Evolutionary conservation across 2,329 filamentous ascomycete genomes (phyloP), one percentile per base, ranked within the genome.

Genomic region (Epichloe glyceriae): DNA sequence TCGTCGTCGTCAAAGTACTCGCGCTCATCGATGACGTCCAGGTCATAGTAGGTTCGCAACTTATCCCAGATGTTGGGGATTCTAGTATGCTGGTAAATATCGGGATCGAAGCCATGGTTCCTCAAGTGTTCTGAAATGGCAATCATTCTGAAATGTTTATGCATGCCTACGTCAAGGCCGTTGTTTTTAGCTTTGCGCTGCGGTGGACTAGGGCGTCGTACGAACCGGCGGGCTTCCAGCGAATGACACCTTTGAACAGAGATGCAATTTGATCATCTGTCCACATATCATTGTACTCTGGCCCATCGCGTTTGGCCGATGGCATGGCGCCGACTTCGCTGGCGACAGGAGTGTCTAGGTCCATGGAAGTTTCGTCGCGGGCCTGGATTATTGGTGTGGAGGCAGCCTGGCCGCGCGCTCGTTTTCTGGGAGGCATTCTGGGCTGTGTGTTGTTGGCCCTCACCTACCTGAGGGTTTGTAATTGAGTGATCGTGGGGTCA

Each of bases 201-300:
- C 11, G 43, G 10, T 7, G n/a, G n/a, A 45, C 22, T 15, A 19
- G 15, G 22, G 38, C 30, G 22, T 12, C 19, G 11, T n/a, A 55
- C 64, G 57, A 64, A 88, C 89, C 91, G 40, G 91, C 91, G n/a
- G 93, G 93, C 65, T 98, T 98, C 85, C 87, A 95, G 63, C 83
- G 79, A 56, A 97, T 90, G 57, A 97, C 85, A 49, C 83, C 88
- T 64, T 96, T 96, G 70, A 95, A 88, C 1, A 98, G 75, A 40
- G 88, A 90, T 1, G 88, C 89, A 57, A 95, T 85, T 67, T 98
- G 93, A 62, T 96, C 91, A 61, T 95, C 90, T 4, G 89, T 96
- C 93, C 93, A 98, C 26, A 83, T 79, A 56, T 91, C 87, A 51
- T 80, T 78, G 46, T 54, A 59, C 11, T 58, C 56, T 5, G 59